A percentile compares a stretch with the other conserved stretches of the same genome.
phyloP scores from a whole-genome alignment of 2,329 filamentous ascomycete genomes.

The Alternaria tenuissima region DNA sequence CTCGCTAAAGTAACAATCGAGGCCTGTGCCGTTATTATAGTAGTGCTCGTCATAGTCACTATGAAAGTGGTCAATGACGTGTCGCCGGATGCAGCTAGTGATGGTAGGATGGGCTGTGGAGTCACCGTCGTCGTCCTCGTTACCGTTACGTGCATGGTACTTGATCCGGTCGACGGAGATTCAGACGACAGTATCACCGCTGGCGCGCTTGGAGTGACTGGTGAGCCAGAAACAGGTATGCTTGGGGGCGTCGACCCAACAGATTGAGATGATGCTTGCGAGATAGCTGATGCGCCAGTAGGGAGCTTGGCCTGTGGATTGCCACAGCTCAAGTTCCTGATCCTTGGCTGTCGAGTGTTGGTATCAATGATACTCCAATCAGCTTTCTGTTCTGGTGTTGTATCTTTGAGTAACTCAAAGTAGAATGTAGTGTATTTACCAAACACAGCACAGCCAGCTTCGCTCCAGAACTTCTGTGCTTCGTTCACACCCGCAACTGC shows the following conservation, averaged over 20 bases:
- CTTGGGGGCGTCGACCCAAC: background rate
- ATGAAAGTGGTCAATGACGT: background rate
- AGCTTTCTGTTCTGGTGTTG: conserved; percentile 23
- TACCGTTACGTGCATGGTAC: conserved; percentile 11
- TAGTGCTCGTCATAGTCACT: conserved; percentile 2
- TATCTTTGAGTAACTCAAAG: conserved; percentile 42
- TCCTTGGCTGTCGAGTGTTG: conserved; percentile 21
- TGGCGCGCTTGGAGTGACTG: background rate
- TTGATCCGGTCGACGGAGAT: background rate
- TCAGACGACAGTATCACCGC: background rate
- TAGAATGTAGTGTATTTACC: conserved; percentile 45
- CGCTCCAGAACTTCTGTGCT: conserved; percentile 40
- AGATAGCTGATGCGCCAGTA: background rate
- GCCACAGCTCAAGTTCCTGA: conserved; percentile 34
- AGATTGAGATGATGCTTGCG: background rate
- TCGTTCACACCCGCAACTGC: conserved; percentile 30
- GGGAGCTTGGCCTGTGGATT: background rate
- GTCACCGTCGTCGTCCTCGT: background rate
- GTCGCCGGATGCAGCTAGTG: background rate
- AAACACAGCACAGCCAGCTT: conserved; percentile 42
- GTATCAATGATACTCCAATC: conserved; percentile 41
- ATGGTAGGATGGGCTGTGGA: conserved; percentile 3
- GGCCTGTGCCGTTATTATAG: background rate
- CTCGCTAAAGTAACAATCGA: background rate
- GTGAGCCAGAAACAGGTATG: background rate